These are phyloP conservation scores for Leucaena leucocephala DNA, from an alignment of 306 rosid species.

Conservation along the genomic window DNA sequence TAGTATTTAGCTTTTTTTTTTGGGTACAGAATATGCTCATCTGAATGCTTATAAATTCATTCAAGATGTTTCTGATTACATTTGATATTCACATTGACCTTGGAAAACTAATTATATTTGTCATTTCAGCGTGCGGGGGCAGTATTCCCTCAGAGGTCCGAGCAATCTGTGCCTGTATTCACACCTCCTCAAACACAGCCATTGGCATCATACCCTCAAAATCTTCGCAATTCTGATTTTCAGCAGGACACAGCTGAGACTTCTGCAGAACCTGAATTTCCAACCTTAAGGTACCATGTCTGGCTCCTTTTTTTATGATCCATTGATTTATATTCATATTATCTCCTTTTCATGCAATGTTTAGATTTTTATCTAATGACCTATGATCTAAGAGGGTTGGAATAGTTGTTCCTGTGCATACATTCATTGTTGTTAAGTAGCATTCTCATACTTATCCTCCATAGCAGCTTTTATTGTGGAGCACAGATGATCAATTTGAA, in stretches of 20 bases:
- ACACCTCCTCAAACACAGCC: slow-evolving; percentile 95
- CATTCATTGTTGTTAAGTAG: slow-evolving; percentile 7
- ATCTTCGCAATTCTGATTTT: slow-evolving; percentile 55
- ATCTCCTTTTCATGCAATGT: no score
- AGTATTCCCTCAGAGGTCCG: slow-evolving; percentile 87
- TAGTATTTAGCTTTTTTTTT: slow-evolving; percentile 6
- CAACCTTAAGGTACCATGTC: slow-evolving; percentile 73
- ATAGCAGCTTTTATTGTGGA: slow-evolving; percentile 28
- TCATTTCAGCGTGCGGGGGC: slow-evolving; percentile 89
- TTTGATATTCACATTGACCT: slow-evolving; percentile 19
- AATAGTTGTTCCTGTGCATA: neutral
- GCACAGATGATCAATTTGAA: slow-evolving; percentile 18
- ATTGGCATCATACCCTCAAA: slow-evolving; percentile 76
- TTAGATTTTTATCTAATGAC: no score
- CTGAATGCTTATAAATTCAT: slow-evolving; percentile 15
- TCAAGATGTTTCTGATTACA: slow-evolving; percentile 27
- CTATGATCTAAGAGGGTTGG: neutral
- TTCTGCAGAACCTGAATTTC: slow-evolving; percentile 79
- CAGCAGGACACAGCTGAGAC: slow-evolving; percentile 68
- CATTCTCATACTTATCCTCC: slow-evolving; percentile 23
- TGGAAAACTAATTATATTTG: slow-evolving; percentile 22
- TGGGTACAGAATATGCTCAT: slow-evolving; percentile 13
- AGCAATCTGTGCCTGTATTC: slow-evolving; percentile 77
- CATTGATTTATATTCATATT: neutral
- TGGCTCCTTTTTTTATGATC: slow-evolving; percentile 31